phyloP scores from a whole-genome alignment of 192 early-diverging fungal genomes.

The Coemansia sp. region DNA sequence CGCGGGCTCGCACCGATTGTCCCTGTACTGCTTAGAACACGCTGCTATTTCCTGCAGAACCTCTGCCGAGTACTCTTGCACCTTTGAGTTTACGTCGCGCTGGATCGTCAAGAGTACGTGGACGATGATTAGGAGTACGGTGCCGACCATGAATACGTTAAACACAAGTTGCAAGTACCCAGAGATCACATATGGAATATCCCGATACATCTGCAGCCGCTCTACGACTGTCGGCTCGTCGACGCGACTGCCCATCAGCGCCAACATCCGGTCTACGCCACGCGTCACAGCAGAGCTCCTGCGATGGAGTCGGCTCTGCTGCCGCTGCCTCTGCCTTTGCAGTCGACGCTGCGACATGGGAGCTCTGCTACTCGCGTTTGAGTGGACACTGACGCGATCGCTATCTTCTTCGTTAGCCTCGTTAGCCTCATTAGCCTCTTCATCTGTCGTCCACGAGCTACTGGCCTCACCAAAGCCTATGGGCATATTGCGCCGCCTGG shows the following conservation, averaged over 20 bases:
- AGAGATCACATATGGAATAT: constrained; percentile 51
- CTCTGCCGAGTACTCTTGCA: constrained; percentile 63
- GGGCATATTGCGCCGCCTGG: constrained; percentile 1
- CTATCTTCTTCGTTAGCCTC: not conserved
- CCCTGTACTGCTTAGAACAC: constrained; percentile 66
- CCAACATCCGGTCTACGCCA: constrained; percentile 44
- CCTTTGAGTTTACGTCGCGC: constrained; percentile 70
- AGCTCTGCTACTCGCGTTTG: not conserved
- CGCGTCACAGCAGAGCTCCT: constrained; percentile 18
- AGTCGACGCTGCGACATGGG: not conserved
- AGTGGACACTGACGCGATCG: not conserved
- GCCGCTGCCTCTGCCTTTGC: constrained; percentile 10
- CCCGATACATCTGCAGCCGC: constrained; percentile 51
- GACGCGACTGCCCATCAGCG: constrained; percentile 40
- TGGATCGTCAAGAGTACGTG: constrained; percentile 72
- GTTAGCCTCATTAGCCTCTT: not conserved
- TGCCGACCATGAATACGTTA: constrained; percentile 64
- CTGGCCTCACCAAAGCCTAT: constrained; percentile 18
- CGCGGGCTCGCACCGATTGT: constrained; percentile 61
- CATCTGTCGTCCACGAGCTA: constrained; percentile 25
- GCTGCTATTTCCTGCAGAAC: constrained; percentile 62
- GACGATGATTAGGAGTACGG: constrained; percentile 63
- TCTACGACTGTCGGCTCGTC: constrained; percentile 37
- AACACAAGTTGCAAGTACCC: constrained; percentile 74
- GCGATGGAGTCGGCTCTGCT: constrained; percentile 1